phyloP scores from a whole-genome alignment of 208 protist genomes.

The Acanthamoeba polyphaga region DNA sequence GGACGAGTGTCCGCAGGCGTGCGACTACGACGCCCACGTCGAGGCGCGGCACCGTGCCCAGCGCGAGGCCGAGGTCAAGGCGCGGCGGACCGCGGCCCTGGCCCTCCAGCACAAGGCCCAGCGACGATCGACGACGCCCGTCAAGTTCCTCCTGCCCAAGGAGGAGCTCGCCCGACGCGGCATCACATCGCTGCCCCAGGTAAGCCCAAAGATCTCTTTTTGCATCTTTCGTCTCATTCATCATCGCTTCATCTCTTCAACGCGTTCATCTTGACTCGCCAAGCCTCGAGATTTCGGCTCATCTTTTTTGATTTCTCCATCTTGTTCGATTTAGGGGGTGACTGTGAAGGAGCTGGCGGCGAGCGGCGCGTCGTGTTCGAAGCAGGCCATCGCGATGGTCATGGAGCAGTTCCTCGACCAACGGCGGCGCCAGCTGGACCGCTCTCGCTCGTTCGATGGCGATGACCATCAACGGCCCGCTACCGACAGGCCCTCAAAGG shows the following conservation, averaged over 20 bases:
- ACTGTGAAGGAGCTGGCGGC: not conserved
- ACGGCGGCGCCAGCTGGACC: not conserved
- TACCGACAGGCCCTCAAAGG: too few relatives aligned
- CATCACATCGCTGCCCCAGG: too few relatives aligned
- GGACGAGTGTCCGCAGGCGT: not conserved
- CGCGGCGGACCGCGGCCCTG: not conserved
- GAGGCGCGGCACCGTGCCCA: not conserved
- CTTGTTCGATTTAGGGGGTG: too few relatives aligned
- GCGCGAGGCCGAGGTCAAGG: not conserved
- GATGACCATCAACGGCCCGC: too few relatives aligned
- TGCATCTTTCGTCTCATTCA: too few relatives aligned
- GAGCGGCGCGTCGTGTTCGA: not conserved
- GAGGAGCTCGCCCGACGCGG: too few relatives aligned
- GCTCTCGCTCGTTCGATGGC: too few relatives aligned
- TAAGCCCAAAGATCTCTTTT: too few relatives aligned
- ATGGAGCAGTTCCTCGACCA: slow-evolving; percentile 24
- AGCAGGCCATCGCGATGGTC: not conserved
- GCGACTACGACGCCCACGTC: not conserved
- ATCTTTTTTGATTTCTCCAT: too few relatives aligned
- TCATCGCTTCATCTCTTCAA: too few relatives aligned
- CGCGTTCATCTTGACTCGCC: too few relatives aligned
- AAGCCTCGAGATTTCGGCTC: too few relatives aligned
- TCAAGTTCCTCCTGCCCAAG: not conserved
- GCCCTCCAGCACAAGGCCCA: not conserved
- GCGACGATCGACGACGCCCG: not conserved